Percentiles rank a stretch among this genome's conserved stretches.
Conservation (phyloP, 345 rosid genomes). For the Sisymbrium altissimum region DNA sequence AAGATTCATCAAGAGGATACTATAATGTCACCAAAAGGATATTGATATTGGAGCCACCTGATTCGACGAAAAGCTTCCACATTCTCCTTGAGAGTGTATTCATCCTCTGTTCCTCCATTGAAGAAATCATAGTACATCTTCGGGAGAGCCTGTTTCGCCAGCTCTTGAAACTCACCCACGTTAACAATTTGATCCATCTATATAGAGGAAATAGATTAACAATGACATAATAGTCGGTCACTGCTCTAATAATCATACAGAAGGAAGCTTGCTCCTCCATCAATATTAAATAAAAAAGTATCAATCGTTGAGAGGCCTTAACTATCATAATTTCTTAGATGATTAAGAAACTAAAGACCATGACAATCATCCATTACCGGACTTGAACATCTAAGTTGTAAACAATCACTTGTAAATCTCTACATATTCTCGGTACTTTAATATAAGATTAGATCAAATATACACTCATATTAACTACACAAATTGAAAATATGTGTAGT, state of each 20-base stretch:
- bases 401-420: no score
- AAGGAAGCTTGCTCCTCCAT: not conserved
- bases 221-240: not conserved
- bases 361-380: no score
- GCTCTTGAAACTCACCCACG: constrained; percentile 66
- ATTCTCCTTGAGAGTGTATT: constrained; percentile 63
- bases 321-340: no score
- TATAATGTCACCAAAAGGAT: not conserved
- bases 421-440: no score
- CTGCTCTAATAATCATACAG: not conserved
- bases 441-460: no score
- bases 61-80: constrained; percentile 64
- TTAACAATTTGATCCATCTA: constrained; percentile 64
- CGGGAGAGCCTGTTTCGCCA: constrained; percentile 69
- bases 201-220: not conserved
- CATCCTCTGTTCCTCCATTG: constrained; percentile 77
- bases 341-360: no score
- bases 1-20: not conserved
- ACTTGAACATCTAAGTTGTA: no score
- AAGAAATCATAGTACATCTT: constrained; percentile 76
- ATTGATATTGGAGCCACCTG: constrained; percentile 36
- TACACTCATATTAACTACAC: no score
- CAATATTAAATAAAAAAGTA: not conserved
- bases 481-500: no score
- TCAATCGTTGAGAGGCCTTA: no score